Evolutionary conservation across 306 rosid species (phyloP).

Genomic region (Cucumis melo): DNA sequence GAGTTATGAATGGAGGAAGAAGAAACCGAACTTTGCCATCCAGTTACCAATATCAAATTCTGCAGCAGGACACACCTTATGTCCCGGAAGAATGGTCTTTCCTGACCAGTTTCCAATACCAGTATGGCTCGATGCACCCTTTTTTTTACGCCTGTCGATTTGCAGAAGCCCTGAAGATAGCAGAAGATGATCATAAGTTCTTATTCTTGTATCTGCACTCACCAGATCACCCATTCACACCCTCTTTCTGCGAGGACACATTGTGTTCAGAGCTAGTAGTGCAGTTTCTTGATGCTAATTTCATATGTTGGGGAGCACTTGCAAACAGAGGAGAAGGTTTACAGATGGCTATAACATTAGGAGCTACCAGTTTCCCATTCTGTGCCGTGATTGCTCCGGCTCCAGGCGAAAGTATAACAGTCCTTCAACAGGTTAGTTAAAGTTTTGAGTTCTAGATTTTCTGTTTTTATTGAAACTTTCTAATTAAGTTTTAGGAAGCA

Average conservation of each 20-base stretch:
- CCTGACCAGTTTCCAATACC: slow-evolving; percentile 36
- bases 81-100: slow-evolving; percentile 37
- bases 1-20: slow-evolving; percentile 38
- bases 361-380: slow-evolving; percentile 51
- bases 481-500: background rate
- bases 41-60: slow-evolving; percentile 19
- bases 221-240: slow-evolving; percentile 51
- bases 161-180: slow-evolving; percentile 39
- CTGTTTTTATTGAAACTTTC: background rate
- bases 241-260: slow-evolving; percentile 48
- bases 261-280: slow-evolving; percentile 45
- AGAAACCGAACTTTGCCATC: slow-evolving; percentile 26
- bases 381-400: slow-evolving; percentile 54
- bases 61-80: slow-evolving; percentile 7
- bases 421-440: slow-evolving; percentile 53
- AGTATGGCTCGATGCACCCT: slow-evolving; percentile 49
- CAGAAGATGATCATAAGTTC: slow-evolving; percentile 52
- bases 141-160: slow-evolving; percentile 52
- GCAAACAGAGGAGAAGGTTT: slow-evolving; percentile 45
- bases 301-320: slow-evolving; percentile 61
- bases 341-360: slow-evolving; percentile 41
- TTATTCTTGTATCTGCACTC: slow-evolving; percentile 74
- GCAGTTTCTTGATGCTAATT: slow-evolving; percentile 68
- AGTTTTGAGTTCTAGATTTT: background rate
- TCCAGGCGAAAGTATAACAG: slow-evolving; percentile 31